These are phyloP conservation scores for Candida sakaeoensis DNA, from an alignment of 805 yeast genomes.

Conservation along the genomic window DNA sequence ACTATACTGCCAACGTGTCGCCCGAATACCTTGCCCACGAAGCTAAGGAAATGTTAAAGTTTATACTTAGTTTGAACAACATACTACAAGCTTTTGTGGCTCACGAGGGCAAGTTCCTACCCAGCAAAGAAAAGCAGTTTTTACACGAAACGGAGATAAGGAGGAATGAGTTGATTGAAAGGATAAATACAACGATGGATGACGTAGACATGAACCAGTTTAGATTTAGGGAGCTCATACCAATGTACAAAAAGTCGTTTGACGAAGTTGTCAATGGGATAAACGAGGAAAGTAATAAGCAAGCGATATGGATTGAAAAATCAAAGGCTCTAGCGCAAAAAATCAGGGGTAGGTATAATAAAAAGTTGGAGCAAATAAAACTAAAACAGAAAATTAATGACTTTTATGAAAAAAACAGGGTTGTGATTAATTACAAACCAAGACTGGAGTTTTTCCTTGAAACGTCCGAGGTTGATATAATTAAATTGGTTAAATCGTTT, in stretches of 20 bases:
- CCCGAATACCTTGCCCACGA: neutral
- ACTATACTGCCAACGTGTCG: neutral
- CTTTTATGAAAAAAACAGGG: constrained; percentile 8
- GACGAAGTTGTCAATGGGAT: constrained; percentile 23
- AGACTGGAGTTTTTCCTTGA: constrained; percentile 13
- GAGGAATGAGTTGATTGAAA: neutral
- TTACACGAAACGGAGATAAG: neutral
- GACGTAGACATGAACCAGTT: neutral
- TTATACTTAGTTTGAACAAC: neutral
- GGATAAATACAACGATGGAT: neutral
- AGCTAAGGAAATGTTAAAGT: neutral
- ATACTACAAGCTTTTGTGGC: neutral
- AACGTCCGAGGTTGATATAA: constrained; percentile 11
- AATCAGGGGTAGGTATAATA: constrained; percentile 3
- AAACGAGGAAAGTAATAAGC: constrained; percentile 22
- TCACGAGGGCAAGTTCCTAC: neutral
- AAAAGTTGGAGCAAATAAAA: constrained; percentile 2
- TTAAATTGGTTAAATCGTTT: constrained; percentile 15
- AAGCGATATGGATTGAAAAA: constrained; percentile 8
- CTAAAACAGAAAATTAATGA: neutral
- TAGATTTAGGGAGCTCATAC: neutral
- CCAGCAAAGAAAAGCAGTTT: neutral
- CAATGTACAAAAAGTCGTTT: neutral
- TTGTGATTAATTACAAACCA: constrained; percentile 15
- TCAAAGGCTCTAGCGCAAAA: constrained; percentile 2